These are phyloP conservation scores for Ceratobasidium sp. DNA, from an alignment of 1,284 basidiomycete species.

Conservation along the genomic window DNA sequence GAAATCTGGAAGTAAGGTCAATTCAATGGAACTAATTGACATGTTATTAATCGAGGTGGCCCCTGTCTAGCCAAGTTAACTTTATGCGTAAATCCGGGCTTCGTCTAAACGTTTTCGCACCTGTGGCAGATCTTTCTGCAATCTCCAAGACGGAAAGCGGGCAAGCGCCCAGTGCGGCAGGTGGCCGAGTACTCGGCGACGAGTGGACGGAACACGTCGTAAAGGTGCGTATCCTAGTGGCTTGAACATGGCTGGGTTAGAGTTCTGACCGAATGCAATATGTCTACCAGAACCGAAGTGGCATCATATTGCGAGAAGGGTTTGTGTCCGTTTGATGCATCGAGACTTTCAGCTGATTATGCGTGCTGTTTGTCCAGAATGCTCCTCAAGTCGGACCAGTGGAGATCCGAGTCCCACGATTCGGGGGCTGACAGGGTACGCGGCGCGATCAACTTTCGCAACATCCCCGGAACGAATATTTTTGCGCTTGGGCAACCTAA, in stretches of 20 bases:
- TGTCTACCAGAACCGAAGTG: conserved; percentile 75
- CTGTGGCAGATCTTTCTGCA: conserved; percentile 83
- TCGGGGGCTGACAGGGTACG: conserved; percentile 72
- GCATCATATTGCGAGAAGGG: conserved; percentile 91
- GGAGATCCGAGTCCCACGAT: conserved; percentile 73
- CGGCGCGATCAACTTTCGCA: conserved; percentile 94
- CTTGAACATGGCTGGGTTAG: conserved; percentile 51
- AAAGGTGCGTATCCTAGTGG: conserved; percentile 59
- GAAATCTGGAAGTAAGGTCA: conserved; percentile 90
- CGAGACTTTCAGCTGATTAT: conserved; percentile 2
- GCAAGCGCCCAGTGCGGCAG: conserved; percentile 68
- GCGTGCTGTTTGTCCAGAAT: conserved; percentile 59
- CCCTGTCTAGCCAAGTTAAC: conserved; percentile 73
- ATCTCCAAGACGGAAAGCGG: conserved; percentile 64
- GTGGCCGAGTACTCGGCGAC: conserved; percentile 87
- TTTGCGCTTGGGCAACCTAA: conserved; percentile 95
- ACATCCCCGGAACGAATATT: conserved; percentile 82
- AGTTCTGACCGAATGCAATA: conserved; percentile 46
- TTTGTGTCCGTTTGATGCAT: conserved; percentile 51
- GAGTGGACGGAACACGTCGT: conserved; percentile 95
- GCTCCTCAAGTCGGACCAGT: conserved; percentile 89
- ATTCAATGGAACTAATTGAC: conserved; percentile 42
- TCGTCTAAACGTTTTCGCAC: conserved; percentile 84
- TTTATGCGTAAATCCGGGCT: conserved; percentile 77
- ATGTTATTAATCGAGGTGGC: conserved; percentile 47